Evolutionary conservation across 2,329 filamentous ascomycete genomes (phyloP).

Genomic region (Pseudogymnoascus sp.): DNA sequence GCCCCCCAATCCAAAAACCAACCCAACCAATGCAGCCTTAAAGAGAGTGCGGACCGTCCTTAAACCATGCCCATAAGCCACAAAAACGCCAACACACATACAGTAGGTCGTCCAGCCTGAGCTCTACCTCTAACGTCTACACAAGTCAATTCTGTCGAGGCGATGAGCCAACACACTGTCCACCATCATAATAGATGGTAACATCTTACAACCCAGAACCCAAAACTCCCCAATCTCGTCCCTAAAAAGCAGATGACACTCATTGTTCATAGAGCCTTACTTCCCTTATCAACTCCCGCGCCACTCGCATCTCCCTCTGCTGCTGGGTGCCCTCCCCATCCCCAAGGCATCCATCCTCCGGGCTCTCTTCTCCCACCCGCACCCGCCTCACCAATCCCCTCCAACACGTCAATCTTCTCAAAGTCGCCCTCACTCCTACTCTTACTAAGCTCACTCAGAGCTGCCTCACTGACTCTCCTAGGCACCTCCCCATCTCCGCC

Average conservation of each 20-base stretch:
- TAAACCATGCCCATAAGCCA: not conserved
- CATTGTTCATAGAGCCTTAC: not conserved
- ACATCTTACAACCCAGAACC: not conserved
- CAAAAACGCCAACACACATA: slow-evolving; percentile 8
- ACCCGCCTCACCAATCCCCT: slow-evolving; percentile 26
- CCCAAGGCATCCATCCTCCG: slow-evolving; percentile 44
- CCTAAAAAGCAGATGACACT: slow-evolving; percentile 4
- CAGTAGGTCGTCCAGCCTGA: slow-evolving; percentile 11
- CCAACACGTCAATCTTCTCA: slow-evolving; percentile 67
- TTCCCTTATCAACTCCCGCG: not conserved
- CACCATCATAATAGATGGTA: slow-evolving; percentile 11
- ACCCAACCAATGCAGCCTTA: not conserved
- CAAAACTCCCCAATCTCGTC: slow-evolving; percentile 1
- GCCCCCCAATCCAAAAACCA: not conserved
- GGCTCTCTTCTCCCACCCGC: slow-evolving; percentile 22
- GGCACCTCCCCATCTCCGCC: slow-evolving; percentile 27
- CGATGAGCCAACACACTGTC: slow-evolving; percentile 15
- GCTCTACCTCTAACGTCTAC: slow-evolving; percentile 15
- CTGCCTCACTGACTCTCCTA: slow-evolving; percentile 22
- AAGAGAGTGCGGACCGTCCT: not conserved
- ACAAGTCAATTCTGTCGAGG: slow-evolving; percentile 2
- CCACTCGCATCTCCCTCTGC: slow-evolving; percentile 5
- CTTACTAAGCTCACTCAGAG: slow-evolving; percentile 58
- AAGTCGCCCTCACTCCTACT: slow-evolving; percentile 82
- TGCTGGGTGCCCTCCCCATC: slow-evolving; percentile 31